Conservation (phyloP, 768 basidiomycete species). For the Russula griseocarnosa region DNA sequence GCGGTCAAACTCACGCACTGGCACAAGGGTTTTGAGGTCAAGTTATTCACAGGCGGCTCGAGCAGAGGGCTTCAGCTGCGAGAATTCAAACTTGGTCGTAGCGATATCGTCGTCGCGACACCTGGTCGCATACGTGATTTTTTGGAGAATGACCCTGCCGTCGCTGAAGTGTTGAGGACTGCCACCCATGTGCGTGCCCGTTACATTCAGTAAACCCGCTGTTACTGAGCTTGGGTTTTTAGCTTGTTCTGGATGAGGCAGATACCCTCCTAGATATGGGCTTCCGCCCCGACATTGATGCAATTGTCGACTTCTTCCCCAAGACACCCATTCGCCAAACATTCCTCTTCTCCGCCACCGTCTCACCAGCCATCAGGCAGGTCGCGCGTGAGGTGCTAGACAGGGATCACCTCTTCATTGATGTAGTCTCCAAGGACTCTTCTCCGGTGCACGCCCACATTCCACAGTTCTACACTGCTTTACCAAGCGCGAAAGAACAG, state of each 20-base stretch:
- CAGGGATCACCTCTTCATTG: constrained; percentile 62
- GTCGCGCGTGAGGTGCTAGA: constrained; percentile 60
- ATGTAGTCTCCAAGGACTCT: constrained; percentile 59
- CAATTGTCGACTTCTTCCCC: constrained; percentile 62
- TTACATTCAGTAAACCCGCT: constrained; percentile 1
- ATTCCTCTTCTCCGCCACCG: constrained; percentile 87
- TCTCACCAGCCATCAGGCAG: constrained; percentile 66
- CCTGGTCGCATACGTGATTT: constrained; percentile 84
- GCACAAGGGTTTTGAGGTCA: constrained; percentile 62
- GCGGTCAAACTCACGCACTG: constrained; percentile 61
- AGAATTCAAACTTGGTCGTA: constrained; percentile 56
- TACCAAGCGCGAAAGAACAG: constrained; percentile 62
- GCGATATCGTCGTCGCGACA: constrained; percentile 84
- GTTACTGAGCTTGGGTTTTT: constrained; percentile 13
- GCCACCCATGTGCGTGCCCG: constrained; percentile 53
- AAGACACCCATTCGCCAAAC: constrained; percentile 70
- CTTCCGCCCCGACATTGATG: constrained; percentile 81
- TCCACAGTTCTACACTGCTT: constrained; percentile 76
- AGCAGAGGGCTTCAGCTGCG: constrained; percentile 62
- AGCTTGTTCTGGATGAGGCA: constrained; percentile 91
- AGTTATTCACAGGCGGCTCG: constrained; percentile 73
- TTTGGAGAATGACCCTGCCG: constrained; percentile 52
- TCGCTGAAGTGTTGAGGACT: constrained; percentile 49
- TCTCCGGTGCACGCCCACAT: constrained; percentile 71
- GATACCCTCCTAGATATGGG: constrained; percentile 91